Evolutionary conservation across 352 stramenopile species (phyloP), one percentile per base, ranked within the genome.

Genomic region (Globisporangium irregulare): DNA sequence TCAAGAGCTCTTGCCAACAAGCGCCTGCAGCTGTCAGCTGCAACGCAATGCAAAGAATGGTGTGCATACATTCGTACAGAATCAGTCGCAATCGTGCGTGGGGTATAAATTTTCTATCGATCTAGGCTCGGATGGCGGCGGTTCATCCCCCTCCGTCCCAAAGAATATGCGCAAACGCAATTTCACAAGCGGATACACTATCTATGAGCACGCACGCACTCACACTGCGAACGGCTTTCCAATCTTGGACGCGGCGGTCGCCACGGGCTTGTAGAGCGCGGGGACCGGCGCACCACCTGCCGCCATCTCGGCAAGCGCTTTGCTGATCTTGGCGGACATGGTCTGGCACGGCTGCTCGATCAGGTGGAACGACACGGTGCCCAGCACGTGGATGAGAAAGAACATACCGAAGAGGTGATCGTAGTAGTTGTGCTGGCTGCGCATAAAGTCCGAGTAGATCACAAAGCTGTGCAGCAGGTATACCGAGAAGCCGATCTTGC

Each of bases 381-480:
- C 75, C 20, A 85, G 38, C 9, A 78, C 64, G 36, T 67, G 61
- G 14, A 41, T 53, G 36, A 82, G 64, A 6, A 68, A 71, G 58
- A 82, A 76, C 8, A 43, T 27, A 15, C n/a, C 14, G 12, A 34
- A n/a, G 29, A 62, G 56, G 27, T 62, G 46, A 34, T 62, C 18
- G 32, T 29, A 48, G 48, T 77, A 78, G 1, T 72, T 74, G 15
- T 41, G 22, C 67, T 79, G 68, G n/a, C 72, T 43, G 15, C 14
- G 32, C 25, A 86, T 29, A 18, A n/a, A 56, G 0, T 57, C 12
- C 24, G 51, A 29, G 59, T 74, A 70, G 4, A 74, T 51, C 34
- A 74, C 77, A 62, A 87, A 86, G 59, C 68, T 84, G 69, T 78
- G 75, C 4, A 81, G 65, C 62, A 81, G 48, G 58, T 81, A 81